Conservation (phyloP, 495 filamentous ascomycete genomes). For the Hypoxylon subgilvum region DNA sequence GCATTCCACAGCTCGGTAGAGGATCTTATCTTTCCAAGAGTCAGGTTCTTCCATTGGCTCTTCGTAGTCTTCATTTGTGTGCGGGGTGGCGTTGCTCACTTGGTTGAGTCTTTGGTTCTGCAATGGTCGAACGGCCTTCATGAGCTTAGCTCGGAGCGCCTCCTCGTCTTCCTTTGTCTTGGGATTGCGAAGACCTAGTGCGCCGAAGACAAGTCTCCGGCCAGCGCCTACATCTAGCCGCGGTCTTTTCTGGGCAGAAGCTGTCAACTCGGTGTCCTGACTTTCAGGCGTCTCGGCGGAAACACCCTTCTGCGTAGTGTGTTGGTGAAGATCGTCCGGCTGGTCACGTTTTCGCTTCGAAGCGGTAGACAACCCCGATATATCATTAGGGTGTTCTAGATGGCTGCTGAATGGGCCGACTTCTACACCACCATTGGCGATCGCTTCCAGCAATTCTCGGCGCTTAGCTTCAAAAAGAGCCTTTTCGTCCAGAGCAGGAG, state of each 20-base stretch:
- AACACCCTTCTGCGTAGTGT: not conserved
- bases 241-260: constrained; percentile 49
- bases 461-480: constrained; percentile 41
- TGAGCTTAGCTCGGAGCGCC: constrained; percentile 63
- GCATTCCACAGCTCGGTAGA: constrained; percentile 79
- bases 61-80: not conserved
- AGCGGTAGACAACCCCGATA: not conserved
- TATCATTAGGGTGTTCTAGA: not conserved
- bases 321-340: not conserved
- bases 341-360: constrained; percentile 27
- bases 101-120: constrained; percentile 26
- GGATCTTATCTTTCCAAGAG: constrained; percentile 76
- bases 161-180: constrained; percentile 71
- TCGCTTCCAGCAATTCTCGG: constrained; percentile 31
- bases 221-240: constrained; percentile 69
- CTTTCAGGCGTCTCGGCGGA: constrained; percentile 5
- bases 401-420: constrained; percentile 35
- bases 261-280: constrained; percentile 27
- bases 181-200: constrained; percentile 72
- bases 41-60: constrained; percentile 44
- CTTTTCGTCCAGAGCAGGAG: constrained; percentile 13
- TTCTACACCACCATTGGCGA: constrained; percentile 38
- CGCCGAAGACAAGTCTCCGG: constrained; percentile 71
- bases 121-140: constrained; percentile 46
- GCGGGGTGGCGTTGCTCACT: not conserved